phyloP scores from a whole-genome alignment of 164 flowering plant species.

The Umbilicus rupestris region DNA sequence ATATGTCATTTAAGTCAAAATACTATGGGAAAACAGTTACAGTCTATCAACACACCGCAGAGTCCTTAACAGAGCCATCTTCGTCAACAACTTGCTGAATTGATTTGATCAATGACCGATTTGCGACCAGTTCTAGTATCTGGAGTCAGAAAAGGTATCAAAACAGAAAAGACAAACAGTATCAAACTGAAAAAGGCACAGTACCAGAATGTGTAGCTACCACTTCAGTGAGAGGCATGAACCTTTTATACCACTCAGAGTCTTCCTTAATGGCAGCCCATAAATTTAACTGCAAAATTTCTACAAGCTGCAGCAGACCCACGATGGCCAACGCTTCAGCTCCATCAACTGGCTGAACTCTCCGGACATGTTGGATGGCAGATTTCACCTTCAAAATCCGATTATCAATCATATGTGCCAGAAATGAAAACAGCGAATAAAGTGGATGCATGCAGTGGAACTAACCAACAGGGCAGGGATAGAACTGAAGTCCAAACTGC shows the following conservation, averaged over 20 bases:
- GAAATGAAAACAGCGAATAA: not conserved
- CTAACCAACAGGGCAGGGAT: constrained; percentile 44
- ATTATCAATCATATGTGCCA: not conserved
- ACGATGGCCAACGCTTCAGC: constrained; percentile 62
- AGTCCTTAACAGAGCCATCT: constrained; percentile 79
- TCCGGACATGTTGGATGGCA: constrained; percentile 45
- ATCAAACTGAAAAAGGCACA: not conserved
- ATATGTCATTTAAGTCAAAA: not conserved
- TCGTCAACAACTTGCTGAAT: constrained; percentile 61
- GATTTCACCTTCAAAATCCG: constrained; percentile 51
- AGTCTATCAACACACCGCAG: constrained; percentile 51
- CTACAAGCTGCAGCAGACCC: constrained; percentile 41
- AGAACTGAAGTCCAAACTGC: constrained; percentile 45
- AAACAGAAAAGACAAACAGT: constrained; percentile 6
- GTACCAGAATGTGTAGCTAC: constrained; percentile 22
- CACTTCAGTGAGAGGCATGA: constrained; percentile 74
- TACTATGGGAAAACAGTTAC: not conserved
- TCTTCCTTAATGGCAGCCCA: constrained; percentile 64
- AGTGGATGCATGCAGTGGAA: not conserved
- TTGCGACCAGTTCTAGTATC: constrained; percentile 46
- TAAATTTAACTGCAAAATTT: constrained; percentile 47
- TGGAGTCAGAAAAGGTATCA: constrained; percentile 20
- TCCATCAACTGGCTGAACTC: constrained; percentile 44
- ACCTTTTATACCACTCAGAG: constrained; percentile 51
- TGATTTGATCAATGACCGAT: constrained; percentile 37